Base-by-base conservation (phyloP, 208 protist genomes). In the Willaertia magna region DNA sequence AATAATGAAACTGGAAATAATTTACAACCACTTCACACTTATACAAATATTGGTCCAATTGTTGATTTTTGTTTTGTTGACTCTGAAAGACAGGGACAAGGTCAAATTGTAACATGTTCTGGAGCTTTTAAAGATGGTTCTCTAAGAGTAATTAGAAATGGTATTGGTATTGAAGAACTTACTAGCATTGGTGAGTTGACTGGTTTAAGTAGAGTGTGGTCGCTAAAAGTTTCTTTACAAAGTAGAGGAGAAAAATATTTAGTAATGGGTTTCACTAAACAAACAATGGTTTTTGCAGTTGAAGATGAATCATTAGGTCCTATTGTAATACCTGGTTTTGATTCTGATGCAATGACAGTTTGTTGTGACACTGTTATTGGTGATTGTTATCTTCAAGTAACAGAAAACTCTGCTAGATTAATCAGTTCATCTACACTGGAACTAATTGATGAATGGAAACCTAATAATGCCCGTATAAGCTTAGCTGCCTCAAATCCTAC, bases 81-180 rank as follows among this genome's bases (percentile, higher is more conserved):
- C n/a, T 30, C 42, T 1, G 86, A 88, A 16, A 40, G 48, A 46
- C 85, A 88, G 55, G 86, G 86, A 9, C 42, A 85, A 42, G 40
- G 26, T 42, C 88, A 90, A 49, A 89, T 90, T 43, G 61, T 90
- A n/a, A 86, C 88, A 43, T 90, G 88, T 87, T 85, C 49, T 42
- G 88, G 88, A 18, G 48, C 14, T 76, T 52, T 42, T 48, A 89
- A 86, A 30, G 88, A 90, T 46, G 85, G 88, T 26, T 85, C 86
- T 1, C 42, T 90, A 0, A 85, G 88, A 42, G 85, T 90, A 20
- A 86, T 90, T 26, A 84, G 85, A 30, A 90, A 82, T 51, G 88
- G 88, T 20, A 89, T 90, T 85, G 88, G 88, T 26, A 87, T 90
- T 67, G 75, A 83, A 46, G 85, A 90, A 30, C 16, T 86, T 16